phyloP scores from a whole-genome alignment of 1,284 basidiomycete genomes.

The Fomitopsis palustris region DNA sequence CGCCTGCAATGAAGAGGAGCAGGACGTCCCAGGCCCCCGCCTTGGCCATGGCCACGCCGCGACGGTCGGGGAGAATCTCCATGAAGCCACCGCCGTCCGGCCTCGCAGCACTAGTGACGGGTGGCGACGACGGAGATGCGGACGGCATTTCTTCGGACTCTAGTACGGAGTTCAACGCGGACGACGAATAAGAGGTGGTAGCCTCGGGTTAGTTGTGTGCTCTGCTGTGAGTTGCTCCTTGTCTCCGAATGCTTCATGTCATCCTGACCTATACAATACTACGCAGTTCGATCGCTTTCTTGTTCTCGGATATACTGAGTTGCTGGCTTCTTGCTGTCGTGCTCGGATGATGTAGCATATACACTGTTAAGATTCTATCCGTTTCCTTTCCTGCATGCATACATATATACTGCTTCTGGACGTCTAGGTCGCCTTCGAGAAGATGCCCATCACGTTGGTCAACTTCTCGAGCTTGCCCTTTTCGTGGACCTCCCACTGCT shows the following conservation, averaged over 20 bases:
- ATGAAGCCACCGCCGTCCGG: not conserved
- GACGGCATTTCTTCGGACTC: not conserved
- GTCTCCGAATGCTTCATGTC: not conserved
- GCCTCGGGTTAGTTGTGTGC: not conserved
- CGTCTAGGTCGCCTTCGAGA: no score
- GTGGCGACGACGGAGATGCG: not conserved
- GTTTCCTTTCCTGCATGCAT: not conserved
- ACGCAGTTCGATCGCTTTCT: not conserved
- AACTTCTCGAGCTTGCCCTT: conserved; percentile 26
- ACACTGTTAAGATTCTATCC: not conserved
- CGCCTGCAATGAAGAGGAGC: not conserved
- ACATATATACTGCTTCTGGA: not conserved
- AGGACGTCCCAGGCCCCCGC: not conserved
- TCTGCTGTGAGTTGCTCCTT: not conserved
- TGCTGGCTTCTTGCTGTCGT: not conserved
- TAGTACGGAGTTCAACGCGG: not conserved
- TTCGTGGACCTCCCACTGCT: conserved; percentile 27
- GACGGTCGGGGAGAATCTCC: not conserved
- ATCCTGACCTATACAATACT: not conserved
- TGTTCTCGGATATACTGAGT: not conserved
- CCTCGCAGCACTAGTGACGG: not conserved
- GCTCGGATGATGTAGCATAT: not conserved
- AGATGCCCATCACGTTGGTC: not conserved
- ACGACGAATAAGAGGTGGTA: not conserved
- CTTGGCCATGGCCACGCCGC: not conserved